A percentile compares a stretch with the other conserved stretches of the same genome.
Evolutionary conservation across 169 alveolate genomes (phyloP).

Genomic region (Fabrea salina): DNA sequence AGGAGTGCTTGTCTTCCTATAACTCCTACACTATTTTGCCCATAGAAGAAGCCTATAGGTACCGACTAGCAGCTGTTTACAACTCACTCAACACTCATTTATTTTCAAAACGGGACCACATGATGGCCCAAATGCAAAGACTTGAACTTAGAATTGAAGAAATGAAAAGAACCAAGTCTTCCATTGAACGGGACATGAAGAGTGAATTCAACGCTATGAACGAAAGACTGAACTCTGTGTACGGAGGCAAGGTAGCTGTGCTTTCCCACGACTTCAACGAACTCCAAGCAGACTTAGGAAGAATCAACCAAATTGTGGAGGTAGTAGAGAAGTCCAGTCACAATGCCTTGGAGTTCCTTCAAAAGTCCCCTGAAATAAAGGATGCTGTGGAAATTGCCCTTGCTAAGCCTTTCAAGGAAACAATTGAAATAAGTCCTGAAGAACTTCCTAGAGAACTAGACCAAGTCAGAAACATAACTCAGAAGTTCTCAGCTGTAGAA

Average conservation of each 20-base stretch:
- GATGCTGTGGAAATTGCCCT: not conserved
- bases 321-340: not conserved
- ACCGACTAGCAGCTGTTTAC: not conserved
- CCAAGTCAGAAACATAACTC: not conserved
- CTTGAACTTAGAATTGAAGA: not conserved
- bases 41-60: slow-evolving; percentile 18
- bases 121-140: not conserved
- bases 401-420: slow-evolving; percentile 12
- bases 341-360: not conserved
- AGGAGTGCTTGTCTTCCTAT: too few species aligned
- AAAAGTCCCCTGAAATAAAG: not conserved
- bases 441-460: slow-evolving; percentile 20
- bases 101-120: not conserved
- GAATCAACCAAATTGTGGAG: not conserved
- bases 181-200: slow-evolving; percentile 23
- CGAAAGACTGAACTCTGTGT: slow-evolving; percentile 20
- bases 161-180: not conserved
- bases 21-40: too few species aligned
- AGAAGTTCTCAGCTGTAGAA: not conserved
- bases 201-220: slow-evolving; percentile 32
- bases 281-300: not conserved
- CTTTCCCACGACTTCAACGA: slow-evolving; percentile 8
- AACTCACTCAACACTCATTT: not conserved
- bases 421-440: not conserved
- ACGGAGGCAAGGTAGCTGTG: slow-evolving; percentile 7